Evolutionary conservation across 371 early-diverging fungal species (phyloP).

Genomic region (Mortierella sp.): DNA sequence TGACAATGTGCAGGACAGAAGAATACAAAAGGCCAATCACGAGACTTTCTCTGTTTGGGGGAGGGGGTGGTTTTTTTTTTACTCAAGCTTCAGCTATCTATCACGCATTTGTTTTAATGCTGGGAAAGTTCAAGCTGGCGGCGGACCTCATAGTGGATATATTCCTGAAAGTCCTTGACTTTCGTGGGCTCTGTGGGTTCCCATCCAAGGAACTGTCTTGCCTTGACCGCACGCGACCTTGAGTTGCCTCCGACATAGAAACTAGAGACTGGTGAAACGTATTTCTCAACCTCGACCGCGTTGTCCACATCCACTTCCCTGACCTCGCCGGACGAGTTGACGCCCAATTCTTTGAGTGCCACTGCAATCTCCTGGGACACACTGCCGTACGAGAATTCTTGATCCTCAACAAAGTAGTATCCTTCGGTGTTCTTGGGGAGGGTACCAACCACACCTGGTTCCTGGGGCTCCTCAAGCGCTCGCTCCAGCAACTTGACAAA

Average conservation of each 20-base stretch:
- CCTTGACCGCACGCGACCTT: conserved; percentile 33
- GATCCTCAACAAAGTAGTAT: conserved; percentile 53
- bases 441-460: neutral
- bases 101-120: too few species aligned
- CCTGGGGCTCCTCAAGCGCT: conserved; percentile 42
- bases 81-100: too few species aligned
- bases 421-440: conserved; percentile 51
- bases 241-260: conserved; percentile 32
- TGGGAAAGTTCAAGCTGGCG: conserved; percentile 19
- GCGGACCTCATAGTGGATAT: conserved; percentile 28
- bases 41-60: too few species aligned
- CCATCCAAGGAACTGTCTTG: conserved; percentile 34
- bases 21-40: too few species aligned
- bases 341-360: conserved; percentile 16
- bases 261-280: neutral
- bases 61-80: too few species aligned
- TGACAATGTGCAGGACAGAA: too few species aligned
- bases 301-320: neutral
- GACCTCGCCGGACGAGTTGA: conserved; percentile 22
- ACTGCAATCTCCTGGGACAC: conserved; percentile 45
- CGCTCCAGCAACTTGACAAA: conserved; percentile 38
- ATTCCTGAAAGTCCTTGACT: conserved; percentile 26
- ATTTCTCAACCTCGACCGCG: too few species aligned
- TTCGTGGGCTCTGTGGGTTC: conserved; percentile 32
- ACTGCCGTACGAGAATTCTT: conserved; percentile 26